Percentiles rank a stretch among this genome's conserved stretches.
Conservation (phyloP, 176 grass and related monocot genomes). For the Alopecurus myosuroides region DNA sequence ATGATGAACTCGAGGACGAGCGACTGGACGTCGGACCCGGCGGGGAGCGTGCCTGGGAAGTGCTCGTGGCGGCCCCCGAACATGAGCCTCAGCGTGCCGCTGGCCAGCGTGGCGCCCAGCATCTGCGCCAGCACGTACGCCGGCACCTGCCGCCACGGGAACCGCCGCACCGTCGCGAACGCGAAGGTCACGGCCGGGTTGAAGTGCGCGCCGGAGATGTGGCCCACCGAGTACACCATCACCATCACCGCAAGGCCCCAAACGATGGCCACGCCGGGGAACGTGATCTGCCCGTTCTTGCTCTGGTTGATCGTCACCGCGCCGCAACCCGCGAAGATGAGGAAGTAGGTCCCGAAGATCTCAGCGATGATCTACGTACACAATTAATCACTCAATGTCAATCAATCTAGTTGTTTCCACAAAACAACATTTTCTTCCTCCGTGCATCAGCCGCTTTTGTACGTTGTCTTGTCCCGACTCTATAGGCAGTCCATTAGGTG, state of each 20-base stretch:
- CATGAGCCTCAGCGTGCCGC: constrained; percentile 66
- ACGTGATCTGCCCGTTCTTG: constrained; percentile 68
- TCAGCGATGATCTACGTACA: constrained; percentile 70
- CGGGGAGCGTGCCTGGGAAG: constrained; percentile 57
- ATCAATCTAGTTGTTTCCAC: not conserved
- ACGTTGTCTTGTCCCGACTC: constrained; percentile 4
- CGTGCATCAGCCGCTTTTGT: not conserved
- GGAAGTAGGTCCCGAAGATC: constrained; percentile 86
- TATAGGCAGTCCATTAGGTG: not conserved
- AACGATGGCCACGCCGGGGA: constrained; percentile 78
- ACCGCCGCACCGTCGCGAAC: constrained; percentile 72
- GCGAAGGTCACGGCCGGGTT: constrained; percentile 90
- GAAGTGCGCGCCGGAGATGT: constrained; percentile 97
- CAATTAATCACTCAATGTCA: not conserved
- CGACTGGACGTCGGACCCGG: constrained; percentile 64
- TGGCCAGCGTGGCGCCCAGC: constrained; percentile 49
- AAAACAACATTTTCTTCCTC: not conserved
- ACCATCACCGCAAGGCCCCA: constrained; percentile 93
- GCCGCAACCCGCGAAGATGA: constrained; percentile 86
- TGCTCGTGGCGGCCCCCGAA: constrained; percentile 59
- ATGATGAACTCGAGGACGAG: constrained; percentile 78
- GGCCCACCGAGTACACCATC: constrained; percentile 92
- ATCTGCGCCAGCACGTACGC: constrained; percentile 61
- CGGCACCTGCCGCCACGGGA: constrained; percentile 84
- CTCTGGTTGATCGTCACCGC: constrained; percentile 79